Conservation (phyloP, 2,329 filamentous ascomycete genomes). For the Berkeleyomyces basicola region DNA sequence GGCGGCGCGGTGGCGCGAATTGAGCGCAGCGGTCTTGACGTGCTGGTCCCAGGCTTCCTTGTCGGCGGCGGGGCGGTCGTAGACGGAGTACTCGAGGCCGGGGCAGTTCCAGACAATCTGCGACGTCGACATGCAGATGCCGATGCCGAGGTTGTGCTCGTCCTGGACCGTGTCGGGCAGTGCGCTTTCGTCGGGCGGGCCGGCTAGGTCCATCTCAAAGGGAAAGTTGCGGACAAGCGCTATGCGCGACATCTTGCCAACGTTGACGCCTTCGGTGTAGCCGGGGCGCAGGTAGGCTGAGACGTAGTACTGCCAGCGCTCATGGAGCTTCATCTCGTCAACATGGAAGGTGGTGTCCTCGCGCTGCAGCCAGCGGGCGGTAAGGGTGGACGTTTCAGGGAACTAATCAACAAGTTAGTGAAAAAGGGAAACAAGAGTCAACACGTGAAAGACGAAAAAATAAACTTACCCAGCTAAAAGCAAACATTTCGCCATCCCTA, state of each 20-base stretch:
- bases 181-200: constrained; percentile 39
- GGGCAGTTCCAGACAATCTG: constrained; percentile 61
- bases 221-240: constrained; percentile 58
- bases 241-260: constrained; percentile 47
- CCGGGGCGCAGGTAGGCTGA: constrained; percentile 80
- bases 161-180: constrained; percentile 32
- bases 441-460: background rate
- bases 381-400: constrained; percentile 7
- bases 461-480: constrained; percentile 73
- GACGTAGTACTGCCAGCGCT: constrained; percentile 89
- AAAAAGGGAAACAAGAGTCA: background rate
- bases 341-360: constrained; percentile 68
- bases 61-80: constrained; percentile 50
- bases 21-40: constrained; percentile 34
- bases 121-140: constrained; percentile 62
- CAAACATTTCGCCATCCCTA: constrained; percentile 84
- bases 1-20: constrained; percentile 46
- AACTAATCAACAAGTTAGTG: background rate
- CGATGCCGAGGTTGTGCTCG: constrained; percentile 48
- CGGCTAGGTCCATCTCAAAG: constrained; percentile 32
- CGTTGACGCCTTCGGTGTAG: constrained; percentile 63
- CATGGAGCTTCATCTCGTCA: constrained; percentile 69
- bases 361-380: constrained; percentile 50
- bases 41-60: constrained; percentile 43
- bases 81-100: constrained; percentile 55